Base-by-base conservation (phyloP, 1,139 yeast species). In the Geotrichum restrictum region DNA sequence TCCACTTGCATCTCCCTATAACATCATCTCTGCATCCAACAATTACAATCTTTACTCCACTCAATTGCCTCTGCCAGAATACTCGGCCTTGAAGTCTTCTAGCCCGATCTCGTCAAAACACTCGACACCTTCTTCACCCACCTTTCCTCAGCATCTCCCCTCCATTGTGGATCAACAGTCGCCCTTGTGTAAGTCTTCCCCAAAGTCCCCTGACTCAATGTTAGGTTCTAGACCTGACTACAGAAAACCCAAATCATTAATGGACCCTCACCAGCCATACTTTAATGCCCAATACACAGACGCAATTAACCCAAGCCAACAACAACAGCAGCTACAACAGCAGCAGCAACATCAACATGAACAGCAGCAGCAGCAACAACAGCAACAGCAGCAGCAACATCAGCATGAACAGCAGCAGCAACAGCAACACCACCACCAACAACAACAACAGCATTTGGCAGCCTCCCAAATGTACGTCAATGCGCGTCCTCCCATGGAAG, bases 41-140 rank as follows among this genome's bases (percentile, higher is more conserved):
- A 45, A 45, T 18, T 36, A 45, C 27, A 19, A 34, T 21, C 42
- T 18, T 14, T 36, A 36, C 34, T 36, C 40, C 34, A 4, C 37
- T 8, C 45, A 42, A 14, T 34, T 27, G 45, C 45, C 27, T n/a
- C 34, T 29, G 24, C 45, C 41, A 3, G 33, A 13, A 3, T 13
- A 24, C 10, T 4, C 8, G n/a, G 6, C 34, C 21, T 21, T 13
- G 18, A 24, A 24, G 21, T 6, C 45, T 5, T n/a, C 18, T 6
- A 41, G 45, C 45, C 45, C 45, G 21, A 13, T 41, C 24, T 45
- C 40, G 18, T 36, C 38, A 27, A 45, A 45, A 19, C 41, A 38
- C 14, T 45, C 48, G 11, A 32, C 48, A 6, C 48, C 48, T 13
- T 45, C 48, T n/a, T 45, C 48, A 7, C 48, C 48, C 3, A 45